Conservation (phyloP, 2,329 filamentous ascomycete species). For the Sporothrix pseudoabietina region DNA sequence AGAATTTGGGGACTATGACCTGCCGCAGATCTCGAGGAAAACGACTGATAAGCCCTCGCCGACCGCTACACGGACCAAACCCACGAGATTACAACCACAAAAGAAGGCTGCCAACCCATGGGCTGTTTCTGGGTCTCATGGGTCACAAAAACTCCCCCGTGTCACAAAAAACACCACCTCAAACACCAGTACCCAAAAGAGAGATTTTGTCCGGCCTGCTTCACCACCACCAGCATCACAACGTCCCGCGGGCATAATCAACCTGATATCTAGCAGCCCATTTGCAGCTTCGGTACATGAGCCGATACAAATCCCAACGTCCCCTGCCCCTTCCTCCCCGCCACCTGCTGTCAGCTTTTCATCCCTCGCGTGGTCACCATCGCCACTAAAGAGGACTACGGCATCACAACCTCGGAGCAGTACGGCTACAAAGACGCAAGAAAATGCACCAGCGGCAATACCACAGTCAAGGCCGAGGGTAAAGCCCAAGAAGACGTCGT, state of each 20-base stretch:
- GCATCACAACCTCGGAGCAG: neutral
- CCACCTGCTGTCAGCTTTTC: conserved; percentile 20
- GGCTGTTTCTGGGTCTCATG: conserved; percentile 23
- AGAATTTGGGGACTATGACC: neutral
- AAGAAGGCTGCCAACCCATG: conserved; percentile 27
- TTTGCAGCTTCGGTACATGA: neutral
- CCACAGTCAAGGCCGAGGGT: neutral
- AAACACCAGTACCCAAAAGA: neutral
- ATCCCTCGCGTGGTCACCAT: conserved; percentile 6
- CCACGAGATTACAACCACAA: neutral
- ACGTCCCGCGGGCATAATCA: conserved; percentile 4
- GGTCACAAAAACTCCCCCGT: conserved; percentile 24
- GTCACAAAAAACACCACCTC: conserved; percentile 10
- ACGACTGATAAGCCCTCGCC: neutral
- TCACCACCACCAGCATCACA: neutral
- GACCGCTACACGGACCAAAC: neutral
- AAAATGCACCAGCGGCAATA: neutral
- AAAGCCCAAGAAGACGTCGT: neutral
- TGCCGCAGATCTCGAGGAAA: neutral
- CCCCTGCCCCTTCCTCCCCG: neutral
- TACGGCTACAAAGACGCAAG: neutral
- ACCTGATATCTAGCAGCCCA: conserved; percentile 26
- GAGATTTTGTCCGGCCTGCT: neutral
- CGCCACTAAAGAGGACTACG: neutral
- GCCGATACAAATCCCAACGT: conserved; percentile 1